Conservation (phyloP, 1,284 basidiomycete species). For the Singerocomus inundabilis region DNA sequence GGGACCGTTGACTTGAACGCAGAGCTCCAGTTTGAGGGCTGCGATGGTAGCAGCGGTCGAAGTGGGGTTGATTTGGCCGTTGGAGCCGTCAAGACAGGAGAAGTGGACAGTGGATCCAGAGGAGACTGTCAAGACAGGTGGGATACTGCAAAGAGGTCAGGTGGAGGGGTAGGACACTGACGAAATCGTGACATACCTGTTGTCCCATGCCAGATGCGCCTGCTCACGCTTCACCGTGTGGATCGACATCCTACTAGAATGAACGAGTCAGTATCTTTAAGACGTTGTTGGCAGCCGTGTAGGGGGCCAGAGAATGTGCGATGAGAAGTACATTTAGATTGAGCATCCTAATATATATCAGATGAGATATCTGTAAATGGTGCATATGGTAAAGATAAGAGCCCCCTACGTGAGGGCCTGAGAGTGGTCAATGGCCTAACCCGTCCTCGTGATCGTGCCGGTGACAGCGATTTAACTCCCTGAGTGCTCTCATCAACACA, state of each 20-base stretch:
- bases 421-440: background rate
- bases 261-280: background rate
- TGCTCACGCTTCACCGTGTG: slow-evolving; percentile 51
- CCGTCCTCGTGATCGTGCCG: background rate
- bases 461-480: background rate
- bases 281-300: background rate
- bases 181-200: slow-evolving; percentile 40
- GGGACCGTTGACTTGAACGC: slow-evolving; percentile 60
- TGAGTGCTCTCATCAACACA: background rate
- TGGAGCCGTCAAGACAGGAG: slow-evolving; percentile 61
- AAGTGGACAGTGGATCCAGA: slow-evolving; percentile 57
- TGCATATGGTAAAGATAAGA: background rate
- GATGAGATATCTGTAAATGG: slow-evolving; percentile 2
- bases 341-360: slow-evolving; percentile 20
- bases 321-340: slow-evolving; percentile 11
- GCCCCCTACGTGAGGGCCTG: background rate
- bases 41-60: slow-evolving; percentile 40
- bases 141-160: slow-evolving; percentile 38
- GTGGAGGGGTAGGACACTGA: background rate
- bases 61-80: slow-evolving; percentile 52
- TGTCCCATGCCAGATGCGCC: slow-evolving; percentile 55
- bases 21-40: slow-evolving; percentile 44
- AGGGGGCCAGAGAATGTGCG: background rate
- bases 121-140: slow-evolving; percentile 45
- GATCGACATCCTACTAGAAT: slow-evolving; percentile 43